Evolutionary conservation across 2,329 filamentous ascomycete genomes (phyloP).

Genomic region (Penicillium polonicum): DNA sequence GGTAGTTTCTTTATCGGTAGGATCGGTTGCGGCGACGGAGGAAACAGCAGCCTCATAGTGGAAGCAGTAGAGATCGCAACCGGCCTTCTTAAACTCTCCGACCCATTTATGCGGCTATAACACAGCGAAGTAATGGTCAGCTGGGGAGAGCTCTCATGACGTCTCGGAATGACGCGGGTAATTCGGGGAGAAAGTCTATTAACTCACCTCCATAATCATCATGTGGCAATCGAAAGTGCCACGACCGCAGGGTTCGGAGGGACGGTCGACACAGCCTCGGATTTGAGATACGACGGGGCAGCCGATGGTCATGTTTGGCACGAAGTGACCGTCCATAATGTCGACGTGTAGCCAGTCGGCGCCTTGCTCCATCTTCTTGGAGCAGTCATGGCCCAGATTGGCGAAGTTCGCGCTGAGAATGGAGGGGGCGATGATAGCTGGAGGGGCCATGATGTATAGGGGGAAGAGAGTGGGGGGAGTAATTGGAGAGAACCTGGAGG

Average conservation of each 20-base stretch:
- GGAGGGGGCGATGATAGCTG: conserved; percentile 94
- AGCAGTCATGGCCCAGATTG: conserved; percentile 80
- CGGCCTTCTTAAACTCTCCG: conserved; percentile 86
- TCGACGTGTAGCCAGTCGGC: conserved; percentile 95
- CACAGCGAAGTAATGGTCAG: conserved; percentile 5
- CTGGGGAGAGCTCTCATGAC: conserved; percentile 1
- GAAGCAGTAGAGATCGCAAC: conserved; percentile 99
- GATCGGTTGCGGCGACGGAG: conserved; percentile 79
- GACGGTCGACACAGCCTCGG: conserved; percentile 76
- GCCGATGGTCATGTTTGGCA: conserved; percentile 97
- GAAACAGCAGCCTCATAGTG: conserved; percentile 92
- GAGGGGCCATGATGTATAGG: conserved; percentile 64
- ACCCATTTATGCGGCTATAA: conserved; percentile 96
- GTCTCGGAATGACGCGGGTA: neutral
- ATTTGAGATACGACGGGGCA: conserved; percentile 94
- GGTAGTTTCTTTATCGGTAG: conserved; percentile 64
- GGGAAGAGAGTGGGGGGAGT: neutral
- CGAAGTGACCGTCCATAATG: conserved; percentile 98
- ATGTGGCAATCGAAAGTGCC: conserved; percentile 99
- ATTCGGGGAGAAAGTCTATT: neutral
- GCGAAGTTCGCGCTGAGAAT: conserved; percentile 97
- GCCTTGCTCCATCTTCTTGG: conserved; percentile 77
- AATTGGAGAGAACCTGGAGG: neutral
- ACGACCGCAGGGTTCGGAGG: conserved; percentile 66
- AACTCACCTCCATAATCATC: conserved; percentile 94